phyloP scores from a whole-genome alignment of 495 filamentous ascomycete genomes.

The Cladorrhinum samala region DNA sequence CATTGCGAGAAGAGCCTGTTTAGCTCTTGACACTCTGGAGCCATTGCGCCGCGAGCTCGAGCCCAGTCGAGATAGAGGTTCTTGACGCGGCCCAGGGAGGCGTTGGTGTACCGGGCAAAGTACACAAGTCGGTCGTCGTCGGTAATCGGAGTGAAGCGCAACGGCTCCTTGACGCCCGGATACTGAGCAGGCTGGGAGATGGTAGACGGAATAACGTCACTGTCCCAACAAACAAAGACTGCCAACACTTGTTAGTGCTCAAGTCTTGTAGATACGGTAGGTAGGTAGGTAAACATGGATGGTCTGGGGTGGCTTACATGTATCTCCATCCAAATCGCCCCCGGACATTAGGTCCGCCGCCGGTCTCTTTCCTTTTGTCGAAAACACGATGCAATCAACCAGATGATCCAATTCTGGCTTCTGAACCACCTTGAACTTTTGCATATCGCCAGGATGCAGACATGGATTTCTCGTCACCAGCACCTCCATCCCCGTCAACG shows the following conservation, averaged over 20 bases:
- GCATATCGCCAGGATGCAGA: conserved; percentile 48
- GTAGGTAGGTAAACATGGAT: too few species aligned
- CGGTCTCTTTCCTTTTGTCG: conserved; percentile 40
- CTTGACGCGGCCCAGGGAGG: conserved; percentile 45
- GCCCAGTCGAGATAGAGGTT: conserved; percentile 49
- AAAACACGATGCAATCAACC: conserved; percentile 48
- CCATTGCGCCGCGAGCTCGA: conserved; percentile 38
- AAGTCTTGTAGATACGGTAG: too few species aligned
- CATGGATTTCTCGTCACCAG: conserved; percentile 49
- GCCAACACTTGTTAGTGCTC: conserved; percentile 2
- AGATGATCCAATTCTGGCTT: conserved; percentile 37
- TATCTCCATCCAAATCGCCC: conserved; percentile 49
- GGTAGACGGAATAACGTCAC: conserved; percentile 39
- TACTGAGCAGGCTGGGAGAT: conserved; percentile 41
- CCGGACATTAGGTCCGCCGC: conserved; percentile 50
- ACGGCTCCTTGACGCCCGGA: conserved; percentile 39
- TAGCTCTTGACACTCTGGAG: conserved; percentile 44
- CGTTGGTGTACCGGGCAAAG: conserved; percentile 43
- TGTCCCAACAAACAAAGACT: conserved; percentile 51
- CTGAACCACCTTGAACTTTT: conserved; percentile 44
- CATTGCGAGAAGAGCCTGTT: conserved; percentile 49
- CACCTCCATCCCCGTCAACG: conserved; percentile 37
- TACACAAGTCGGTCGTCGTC: conserved; percentile 42
- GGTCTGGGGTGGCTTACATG: too few species aligned
- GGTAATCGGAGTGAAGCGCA: conserved; percentile 38